Percentiles rank a stretch among this genome's conserved stretches.
Evolutionary conservation across 192 early-diverging fungal genomes (phyloP).

Genomic region (Gigaspora rosea): DNA sequence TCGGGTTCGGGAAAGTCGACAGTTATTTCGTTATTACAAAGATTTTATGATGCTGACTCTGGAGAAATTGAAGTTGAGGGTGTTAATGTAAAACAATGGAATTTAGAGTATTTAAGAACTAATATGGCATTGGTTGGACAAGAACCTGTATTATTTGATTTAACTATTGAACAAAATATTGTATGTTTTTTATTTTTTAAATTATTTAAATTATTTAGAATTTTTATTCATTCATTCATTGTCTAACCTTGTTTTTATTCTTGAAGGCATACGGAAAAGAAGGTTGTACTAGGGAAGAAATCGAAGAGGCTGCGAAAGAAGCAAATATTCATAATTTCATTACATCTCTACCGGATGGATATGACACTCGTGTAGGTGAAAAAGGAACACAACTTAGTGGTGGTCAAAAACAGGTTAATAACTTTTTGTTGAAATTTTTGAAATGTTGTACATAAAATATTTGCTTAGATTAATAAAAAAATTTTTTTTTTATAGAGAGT

Average conservation of each 20-base stretch:
- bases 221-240: too few species aligned
- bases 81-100: constrained; percentile 59
- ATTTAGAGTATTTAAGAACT: constrained; percentile 62
- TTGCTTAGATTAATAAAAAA: too few species aligned
- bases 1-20: constrained; percentile 86
- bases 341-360: constrained; percentile 56
- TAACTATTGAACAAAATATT: constrained; percentile 85
- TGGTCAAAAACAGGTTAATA: constrained; percentile 63
- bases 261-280: constrained; percentile 54
- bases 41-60: constrained; percentile 74
- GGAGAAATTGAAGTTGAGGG: constrained; percentile 70
- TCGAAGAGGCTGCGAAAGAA: constrained; percentile 52
- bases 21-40: constrained; percentile 61
- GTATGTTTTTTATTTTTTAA: neutral
- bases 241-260: too few species aligned
- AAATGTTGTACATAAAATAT: neutral
- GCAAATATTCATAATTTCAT: constrained; percentile 72
- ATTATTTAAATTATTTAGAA: too few species aligned
- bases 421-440: neutral
- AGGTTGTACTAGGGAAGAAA: constrained; percentile 47
- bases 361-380: constrained; percentile 65
- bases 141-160: constrained; percentile 88
- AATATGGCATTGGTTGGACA: constrained; percentile 84
- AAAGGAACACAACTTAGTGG: constrained; percentile 58
- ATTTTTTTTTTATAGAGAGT: constrained; percentile 57